Base-by-base conservation (phyloP, 768 basidiomycete species). In the Lentinula boryana region DNA sequence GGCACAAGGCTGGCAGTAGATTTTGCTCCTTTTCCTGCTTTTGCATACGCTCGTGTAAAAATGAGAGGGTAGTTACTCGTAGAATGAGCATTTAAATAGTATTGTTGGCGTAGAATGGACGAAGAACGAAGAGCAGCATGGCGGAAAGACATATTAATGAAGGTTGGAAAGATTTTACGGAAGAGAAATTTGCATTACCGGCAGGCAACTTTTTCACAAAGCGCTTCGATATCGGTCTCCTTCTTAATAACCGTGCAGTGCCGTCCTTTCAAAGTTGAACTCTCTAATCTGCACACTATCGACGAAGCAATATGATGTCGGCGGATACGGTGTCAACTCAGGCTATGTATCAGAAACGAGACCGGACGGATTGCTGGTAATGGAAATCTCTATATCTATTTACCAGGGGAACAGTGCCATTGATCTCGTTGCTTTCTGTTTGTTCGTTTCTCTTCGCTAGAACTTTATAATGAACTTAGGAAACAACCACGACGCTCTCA, bases 1-100 rank as follows among this genome's bases (percentile, higher is more conserved):
- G 91, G 90, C 40, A 89, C 72, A 60, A 92, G 78, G 38, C 74
- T 74, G 18, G 80, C 76, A 1, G 90, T 89, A 2, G 85, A 80
- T 65, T 77, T 80, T 44, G 52, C 18, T 69, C 43, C 44, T 68
- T 76, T 74, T 12, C 55, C 40, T 12, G 40, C 55, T 23, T 56
- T 56, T 13, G 55, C 55, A 7, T 51, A 51, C 33, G 50, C 32
- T 18, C 33, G 27, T 15, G n/a, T 18, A 10, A 51, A 18, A 6
- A 31, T 23, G 27, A 16, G n/a, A n/a, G 50, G 9, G 46, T 0
- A 54, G 23, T 40, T 5, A 32, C 35, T 38, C 18, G 53, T 38
- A 21, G 3, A 12, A n/a, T 38, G 35, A 21, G 5, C 5, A 38
- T 38, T 36, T 21, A 40, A 18, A 12, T 2, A 21, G 18, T 6